phyloP scores from a whole-genome alignment of 1,284 basidiomycete genomes.

The Cyathus olla region DNA sequence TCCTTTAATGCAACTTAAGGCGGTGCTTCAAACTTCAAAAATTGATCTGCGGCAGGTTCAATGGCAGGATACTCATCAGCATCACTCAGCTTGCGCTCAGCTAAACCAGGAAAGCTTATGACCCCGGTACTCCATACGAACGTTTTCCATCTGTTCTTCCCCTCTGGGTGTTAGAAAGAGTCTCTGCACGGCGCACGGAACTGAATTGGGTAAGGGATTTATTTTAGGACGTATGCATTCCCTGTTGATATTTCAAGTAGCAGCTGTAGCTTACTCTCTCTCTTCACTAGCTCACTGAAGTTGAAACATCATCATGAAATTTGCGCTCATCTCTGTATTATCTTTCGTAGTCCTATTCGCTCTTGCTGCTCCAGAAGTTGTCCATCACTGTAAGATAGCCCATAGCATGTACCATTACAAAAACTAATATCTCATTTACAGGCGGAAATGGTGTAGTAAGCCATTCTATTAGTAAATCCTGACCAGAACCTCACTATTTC shows the following conservation, averaged over 20 bases:
- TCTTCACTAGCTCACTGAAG: not conserved
- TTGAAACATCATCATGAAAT: not conserved
- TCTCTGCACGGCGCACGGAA: no score
- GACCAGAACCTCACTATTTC: no score
- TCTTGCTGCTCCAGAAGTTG: constrained; percentile 8
- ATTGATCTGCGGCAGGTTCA: no score
- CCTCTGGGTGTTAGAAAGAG: no score
- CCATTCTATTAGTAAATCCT: not conserved
- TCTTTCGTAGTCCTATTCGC: constrained; percentile 8
- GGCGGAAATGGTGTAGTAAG: constrained; percentile 23
- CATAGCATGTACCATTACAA: not conserved
- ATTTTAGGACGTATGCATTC: not conserved
- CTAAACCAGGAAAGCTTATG: no score
- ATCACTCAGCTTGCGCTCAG: no score
- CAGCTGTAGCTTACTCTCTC: not conserved
- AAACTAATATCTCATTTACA: constrained; percentile 1
- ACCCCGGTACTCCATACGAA: no score
- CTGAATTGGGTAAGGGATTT: no score
- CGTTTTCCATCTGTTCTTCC: no score
- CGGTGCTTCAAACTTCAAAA: no score
- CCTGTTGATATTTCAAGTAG: not conserved
- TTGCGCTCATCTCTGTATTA: constrained; percentile 8
- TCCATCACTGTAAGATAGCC: constrained; percentile 17
- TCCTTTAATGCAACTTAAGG: no score
- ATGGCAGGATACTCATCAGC: no score